Evolutionary conservation across 768 basidiomycete genomes (phyloP), one percentile per base, ranked within the genome.

Genomic region (Boletus subparvulus): DNA sequence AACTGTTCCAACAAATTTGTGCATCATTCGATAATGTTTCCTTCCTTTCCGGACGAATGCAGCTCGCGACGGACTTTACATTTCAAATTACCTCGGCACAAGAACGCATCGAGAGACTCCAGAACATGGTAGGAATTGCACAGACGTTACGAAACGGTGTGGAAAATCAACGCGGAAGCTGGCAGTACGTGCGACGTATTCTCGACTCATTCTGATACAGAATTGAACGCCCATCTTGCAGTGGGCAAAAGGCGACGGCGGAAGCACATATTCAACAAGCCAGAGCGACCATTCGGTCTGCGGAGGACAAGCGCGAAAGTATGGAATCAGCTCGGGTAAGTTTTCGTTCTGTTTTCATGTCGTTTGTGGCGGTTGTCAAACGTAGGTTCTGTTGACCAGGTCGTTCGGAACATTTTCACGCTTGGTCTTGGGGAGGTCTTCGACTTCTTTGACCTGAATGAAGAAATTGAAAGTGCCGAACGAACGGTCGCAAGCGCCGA

Each of bases 361-460:
- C 8, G 1, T 50, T 33, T 28, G 4, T 28, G 28, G 28, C 1
- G 35, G 10, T 9, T 0, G 13, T 3, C 13, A 33, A 36, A 54
- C 16, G 7, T 24, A 13, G 8, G 36, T 9, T 14, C 13, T 16
- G 19, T 21, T 37, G 12, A 32, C 26, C 32, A 63, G 61, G 48
- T 54, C 35, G 52, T 62, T 4, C 61, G 60, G 4, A 62, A 62
- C 30, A 1, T 62, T 6, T 10, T 62, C 21, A 62, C 61, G 13
- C 19, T 62, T 39, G 61, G 61, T 33, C 21, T 62, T 9, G 61
- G 61, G 6, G 61, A 62, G 16, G 43, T 40, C 19, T 63, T 62
- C 11, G 61, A 62, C 30, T 24, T 58, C 49, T 62, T 62, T 21
- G 56, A 63, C 47, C 17, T 62, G 43, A 63, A 62, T 32, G 52